phyloP scores from a whole-genome alignment of 441 rosid species.

The Brassica hybrid region DNA sequence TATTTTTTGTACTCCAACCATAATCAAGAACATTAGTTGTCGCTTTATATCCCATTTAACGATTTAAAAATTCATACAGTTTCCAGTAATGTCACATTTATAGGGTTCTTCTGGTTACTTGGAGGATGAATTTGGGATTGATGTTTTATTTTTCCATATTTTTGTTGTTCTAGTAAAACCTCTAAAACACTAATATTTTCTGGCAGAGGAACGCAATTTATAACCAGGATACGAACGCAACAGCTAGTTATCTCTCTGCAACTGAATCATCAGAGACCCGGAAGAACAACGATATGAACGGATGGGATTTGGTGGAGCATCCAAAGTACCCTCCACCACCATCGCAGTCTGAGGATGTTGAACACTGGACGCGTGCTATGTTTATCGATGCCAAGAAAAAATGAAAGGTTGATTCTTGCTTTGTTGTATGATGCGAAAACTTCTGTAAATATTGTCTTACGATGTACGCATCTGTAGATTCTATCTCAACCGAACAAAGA shows the following conservation, averaged over 20 bases:
- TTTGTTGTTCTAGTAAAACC: not conserved
- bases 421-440: conserved; percentile 5
- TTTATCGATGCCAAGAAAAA: conserved; percentile 80
- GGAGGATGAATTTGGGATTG: not conserved
- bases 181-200: not conserved
- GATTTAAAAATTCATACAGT: not conserved
- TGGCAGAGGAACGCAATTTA: conserved; percentile 62
- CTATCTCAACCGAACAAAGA: not conserved
- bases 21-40: not conserved
- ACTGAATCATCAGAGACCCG: conserved; percentile 61
- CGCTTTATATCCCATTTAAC: not conserved
- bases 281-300: conserved; percentile 74
- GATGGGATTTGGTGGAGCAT: conserved; percentile 96
- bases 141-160: conserved; percentile 1
- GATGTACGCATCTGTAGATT: conserved; percentile 30
- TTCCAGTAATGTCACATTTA: too few relatives aligned
- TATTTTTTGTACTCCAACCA: not conserved
- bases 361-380: conserved; percentile 99
- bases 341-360: conserved; percentile 81
- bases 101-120: not conserved
- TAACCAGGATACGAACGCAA: conserved; percentile 61
- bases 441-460: conserved; percentile 23
- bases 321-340: conserved; percentile 93
- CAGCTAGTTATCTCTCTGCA: conserved; percentile 69
- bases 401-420: conserved; percentile 41